phyloP scores from a whole-genome alignment of 2,329 filamentous ascomycete species.

The Sarocladium brachiariae region DNA sequence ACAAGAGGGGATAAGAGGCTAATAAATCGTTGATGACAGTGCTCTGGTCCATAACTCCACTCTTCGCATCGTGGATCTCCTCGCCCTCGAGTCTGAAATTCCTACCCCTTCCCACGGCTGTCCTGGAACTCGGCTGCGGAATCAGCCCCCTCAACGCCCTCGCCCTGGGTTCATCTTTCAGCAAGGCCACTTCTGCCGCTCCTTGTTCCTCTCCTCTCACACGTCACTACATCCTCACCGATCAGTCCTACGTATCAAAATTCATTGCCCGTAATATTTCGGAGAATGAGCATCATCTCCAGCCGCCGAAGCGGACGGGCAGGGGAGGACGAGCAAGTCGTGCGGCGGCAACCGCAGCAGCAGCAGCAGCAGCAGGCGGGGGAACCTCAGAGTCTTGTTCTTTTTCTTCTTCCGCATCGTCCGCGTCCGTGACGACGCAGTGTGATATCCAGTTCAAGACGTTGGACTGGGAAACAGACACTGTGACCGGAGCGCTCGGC shows the following conservation, averaged over 20 bases:
- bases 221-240: constrained; percentile 67
- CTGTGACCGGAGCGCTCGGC: constrained; percentile 27
- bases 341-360: constrained; percentile 11
- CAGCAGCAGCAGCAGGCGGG: background rate
- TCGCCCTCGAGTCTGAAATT: constrained; percentile 41
- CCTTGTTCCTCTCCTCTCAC: constrained; percentile 42
- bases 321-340: background rate
- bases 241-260: constrained; percentile 78
- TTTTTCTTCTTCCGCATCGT: constrained; percentile 7
- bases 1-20: too few relatives aligned
- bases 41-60: constrained; percentile 84
- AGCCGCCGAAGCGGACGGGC: background rate
- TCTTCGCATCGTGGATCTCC: constrained; percentile 74
- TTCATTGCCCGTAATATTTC: constrained; percentile 70
- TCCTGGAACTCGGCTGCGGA: constrained; percentile 84
- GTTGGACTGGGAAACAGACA: constrained; percentile 78
- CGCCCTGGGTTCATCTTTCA: constrained; percentile 34
- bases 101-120: constrained; percentile 38
- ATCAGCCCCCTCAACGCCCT: constrained; percentile 75
- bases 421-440: background rate
- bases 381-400: background rate
- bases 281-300: constrained; percentile 41
- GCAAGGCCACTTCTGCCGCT: background rate
- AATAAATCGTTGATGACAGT: too few relatives aligned
- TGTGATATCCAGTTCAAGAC: constrained; percentile 47